These are phyloP conservation scores for Akanthomyces dipterigenus DNA, from an alignment of 2,329 filamentous ascomycete species.

Conservation along the genomic window DNA sequence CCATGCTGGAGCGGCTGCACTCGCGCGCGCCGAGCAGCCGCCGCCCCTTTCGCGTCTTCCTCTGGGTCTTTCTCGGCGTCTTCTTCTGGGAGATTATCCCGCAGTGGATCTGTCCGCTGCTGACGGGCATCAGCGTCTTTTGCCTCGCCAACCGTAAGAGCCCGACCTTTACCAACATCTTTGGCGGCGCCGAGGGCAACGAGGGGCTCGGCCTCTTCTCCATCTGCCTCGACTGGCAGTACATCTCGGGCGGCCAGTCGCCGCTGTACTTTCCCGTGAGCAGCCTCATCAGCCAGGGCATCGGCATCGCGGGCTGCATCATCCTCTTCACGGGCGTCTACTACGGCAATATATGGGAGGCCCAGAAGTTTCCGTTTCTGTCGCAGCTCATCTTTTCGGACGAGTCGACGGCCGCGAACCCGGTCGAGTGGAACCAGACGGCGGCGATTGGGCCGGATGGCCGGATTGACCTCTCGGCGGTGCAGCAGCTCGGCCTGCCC, in stretches of 20 bases:
- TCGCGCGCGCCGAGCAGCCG: conserved; percentile 26
- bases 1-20: conserved; percentile 24
- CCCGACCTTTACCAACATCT: conserved; percentile 40
- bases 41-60: conserved; percentile 34
- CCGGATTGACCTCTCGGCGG: conserved; percentile 20
- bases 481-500: conserved; percentile 33
- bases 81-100: conserved; percentile 44
- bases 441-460: conserved; percentile 29
- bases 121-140: conserved; percentile 31
- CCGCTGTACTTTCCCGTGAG: conserved; percentile 32
- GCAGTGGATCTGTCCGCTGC: conserved; percentile 37
- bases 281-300: conserved; percentile 30
- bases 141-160: conserved; percentile 38
- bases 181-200: conserved; percentile 36
- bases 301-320: conserved; percentile 32
- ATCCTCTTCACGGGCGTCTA: conserved; percentile 29
- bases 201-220: conserved; percentile 33
- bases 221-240: conserved; percentile 36
- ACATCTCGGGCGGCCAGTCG: conserved; percentile 27
- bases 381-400: conserved; percentile 32
- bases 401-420: conserved; percentile 28
- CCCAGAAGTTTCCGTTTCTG: conserved; percentile 17
- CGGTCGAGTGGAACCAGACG: conserved; percentile 35
- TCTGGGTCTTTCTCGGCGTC: conserved; percentile 30
- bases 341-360: conserved; percentile 17